Base-by-base conservation (phyloP, 495 filamentous ascomycete species). In the Trichoderma asperelloides region DNA sequence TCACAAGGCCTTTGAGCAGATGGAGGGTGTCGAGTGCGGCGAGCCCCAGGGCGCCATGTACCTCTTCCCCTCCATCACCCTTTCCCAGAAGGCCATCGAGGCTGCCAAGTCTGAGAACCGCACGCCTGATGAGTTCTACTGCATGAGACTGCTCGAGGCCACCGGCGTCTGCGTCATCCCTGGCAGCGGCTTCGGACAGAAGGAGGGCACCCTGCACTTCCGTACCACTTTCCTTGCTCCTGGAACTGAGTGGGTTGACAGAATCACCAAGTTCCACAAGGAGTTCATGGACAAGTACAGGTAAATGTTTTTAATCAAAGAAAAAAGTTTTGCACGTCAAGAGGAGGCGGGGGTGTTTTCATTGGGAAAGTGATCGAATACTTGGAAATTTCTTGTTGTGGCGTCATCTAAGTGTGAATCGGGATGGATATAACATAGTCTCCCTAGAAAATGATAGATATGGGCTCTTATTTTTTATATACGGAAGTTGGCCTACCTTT, bases 81-180 rank as follows among this genome's bases (percentile, higher is more conserved):
- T 98, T 37, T 86, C 96, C 6, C 66, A 73, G 45, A 89, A 89
- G 76, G 96, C 93, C 60, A 74, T 89, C 68, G 88, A 86, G 68
- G 88, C 88, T 40, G 95, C 95, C 41, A 74, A 85, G 69, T 82
- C 87, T 60, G 90, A 92, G 77, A 86, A 85, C 71, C 89, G 88
- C 70, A 81, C 83, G 28, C 84, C 93, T 1, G 95, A 98, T 70
- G 95, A 97, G 74, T 98, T 92, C 80, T 98, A 98, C 84, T 92
- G 88, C 77, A 85, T 94, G 79, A 84, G 87, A 47, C 77, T 98
- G 65, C 88, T 98, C 63, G 93, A 98, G 74, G 90, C 92, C 16
- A 98, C 95, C 1, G 95, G 95, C 65, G 88, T 98, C n/a, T 98
- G 95, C 70, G 87, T 96, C 40, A 92, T 98, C 0, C 91, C 96